Percentiles rank a stretch among this genome's conserved stretches.
These are phyloP conservation scores for Cercospora beticola DNA, from an alignment of 2,329 filamentous ascomycete species.

Conservation along the genomic window DNA sequence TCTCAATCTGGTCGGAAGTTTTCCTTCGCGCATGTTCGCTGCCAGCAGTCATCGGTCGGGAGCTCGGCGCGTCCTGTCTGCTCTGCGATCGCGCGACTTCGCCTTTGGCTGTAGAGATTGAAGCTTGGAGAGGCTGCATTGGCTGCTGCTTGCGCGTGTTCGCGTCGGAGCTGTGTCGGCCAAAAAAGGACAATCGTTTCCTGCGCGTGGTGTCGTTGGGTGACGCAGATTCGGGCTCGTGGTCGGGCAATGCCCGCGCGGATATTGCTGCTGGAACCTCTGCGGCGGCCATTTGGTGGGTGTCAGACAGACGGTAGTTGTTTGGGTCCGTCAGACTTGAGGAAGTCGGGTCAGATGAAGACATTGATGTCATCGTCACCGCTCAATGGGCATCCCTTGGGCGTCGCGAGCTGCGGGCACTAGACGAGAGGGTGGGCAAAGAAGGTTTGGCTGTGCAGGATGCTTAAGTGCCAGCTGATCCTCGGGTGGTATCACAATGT, in stretches of 20 bases:
- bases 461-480: slow-evolving; percentile 5
- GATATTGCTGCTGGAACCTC: slow-evolving; percentile 10
- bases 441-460: slow-evolving; percentile 18
- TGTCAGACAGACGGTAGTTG: slow-evolving; percentile 9
- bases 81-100: neutral
- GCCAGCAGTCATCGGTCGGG: slow-evolving; percentile 22
- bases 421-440: slow-evolving; percentile 5
- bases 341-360: slow-evolving; percentile 1
- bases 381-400: slow-evolving; percentile 17
- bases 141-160: slow-evolving; percentile 18
- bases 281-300: slow-evolving; percentile 10
- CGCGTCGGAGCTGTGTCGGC: slow-evolving; percentile 27
- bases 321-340: slow-evolving; percentile 8
- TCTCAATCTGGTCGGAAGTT: slow-evolving; percentile 28
- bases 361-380: slow-evolving; percentile 18
- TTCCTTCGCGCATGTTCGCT: slow-evolving; percentile 21
- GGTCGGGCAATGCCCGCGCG: slow-evolving; percentile 14
- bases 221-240: slow-evolving; percentile 14
- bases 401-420: slow-evolving; percentile 17
- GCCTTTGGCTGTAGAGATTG: slow-evolving; percentile 11
- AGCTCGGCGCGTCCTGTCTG: slow-evolving; percentile 6
- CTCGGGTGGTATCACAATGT: neutral
- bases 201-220: slow-evolving; percentile 23
- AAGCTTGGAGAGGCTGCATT: slow-evolving; percentile 18
- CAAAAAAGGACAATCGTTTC: slow-evolving; percentile 32